phyloP scores from a whole-genome alignment of 1,139 yeast species.

The Candida glucosophila region DNA sequence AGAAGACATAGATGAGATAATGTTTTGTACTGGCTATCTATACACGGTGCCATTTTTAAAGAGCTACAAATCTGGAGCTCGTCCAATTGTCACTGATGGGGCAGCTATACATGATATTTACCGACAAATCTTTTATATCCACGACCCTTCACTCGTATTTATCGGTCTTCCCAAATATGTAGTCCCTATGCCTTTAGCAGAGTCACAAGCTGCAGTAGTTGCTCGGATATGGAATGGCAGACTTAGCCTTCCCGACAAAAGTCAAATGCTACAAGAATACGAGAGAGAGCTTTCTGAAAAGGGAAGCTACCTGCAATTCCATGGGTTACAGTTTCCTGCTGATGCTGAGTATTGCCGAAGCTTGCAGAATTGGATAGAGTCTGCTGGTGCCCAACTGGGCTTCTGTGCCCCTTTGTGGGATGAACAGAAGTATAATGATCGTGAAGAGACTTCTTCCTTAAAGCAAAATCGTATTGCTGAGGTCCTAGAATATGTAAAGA shows the following conservation, averaged over 20 bases:
- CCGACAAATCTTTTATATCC: conserved; percentile 35
- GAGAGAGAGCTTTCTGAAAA: conserved; percentile 11
- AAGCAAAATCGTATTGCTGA: too few relatives aligned
- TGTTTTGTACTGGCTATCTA: conserved; percentile 44
- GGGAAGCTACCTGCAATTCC: conserved; percentile 14
- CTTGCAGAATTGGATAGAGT: conserved; percentile 13
- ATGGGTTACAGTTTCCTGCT: conserved; percentile 18
- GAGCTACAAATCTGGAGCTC: conserved; percentile 14
- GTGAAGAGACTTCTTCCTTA: conserved; percentile 12
- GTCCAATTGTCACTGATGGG: conserved; percentile 23
- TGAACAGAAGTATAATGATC: conserved; percentile 8
- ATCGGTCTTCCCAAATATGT: conserved; percentile 31
- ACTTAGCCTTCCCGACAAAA: conserved; percentile 21
- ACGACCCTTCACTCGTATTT: conserved; percentile 36
- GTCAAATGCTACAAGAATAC: conserved; percentile 20
- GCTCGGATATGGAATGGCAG: conserved; percentile 36
- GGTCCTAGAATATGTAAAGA: conserved; percentile 12
- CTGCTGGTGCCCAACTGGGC: conserved; percentile 12
- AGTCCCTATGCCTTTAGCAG: conserved; percentile 41
- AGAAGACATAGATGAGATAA: conserved; percentile 24
- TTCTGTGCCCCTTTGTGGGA: conserved; percentile 20
- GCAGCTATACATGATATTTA: conserved; percentile 24
- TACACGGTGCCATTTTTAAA: conserved; percentile 36
- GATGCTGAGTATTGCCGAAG: conserved; percentile 23
- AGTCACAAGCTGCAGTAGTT: conserved; percentile 37